Evolutionary conservation across 1,284 basidiomycete genomes (phyloP).

Genomic region (Sporisorium scitamineum): DNA sequence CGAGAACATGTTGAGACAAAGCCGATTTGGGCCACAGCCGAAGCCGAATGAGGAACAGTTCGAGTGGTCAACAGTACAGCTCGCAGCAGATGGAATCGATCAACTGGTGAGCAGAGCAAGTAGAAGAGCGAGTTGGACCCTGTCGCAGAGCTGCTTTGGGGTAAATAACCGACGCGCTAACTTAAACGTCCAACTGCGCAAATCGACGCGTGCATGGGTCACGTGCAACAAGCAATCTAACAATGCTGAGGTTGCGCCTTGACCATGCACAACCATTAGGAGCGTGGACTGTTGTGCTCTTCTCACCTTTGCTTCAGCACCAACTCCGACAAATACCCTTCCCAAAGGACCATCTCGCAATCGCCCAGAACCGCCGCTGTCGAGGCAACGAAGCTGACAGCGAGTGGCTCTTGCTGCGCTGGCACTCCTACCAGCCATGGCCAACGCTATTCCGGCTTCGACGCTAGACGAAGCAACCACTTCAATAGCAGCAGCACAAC

Average conservation of each 20-base stretch:
- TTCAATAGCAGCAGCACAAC: constrained; percentile 5
- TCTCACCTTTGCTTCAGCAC: background rate
- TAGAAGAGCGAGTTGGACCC: background rate
- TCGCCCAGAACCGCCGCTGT: background rate
- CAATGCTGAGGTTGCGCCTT: constrained; percentile 12
- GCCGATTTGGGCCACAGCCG: background rate
- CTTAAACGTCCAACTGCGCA: constrained; percentile 7
- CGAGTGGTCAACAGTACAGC: background rate
- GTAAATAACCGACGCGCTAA: constrained; percentile 6
- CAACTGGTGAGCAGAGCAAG: background rate
- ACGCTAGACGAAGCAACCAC: constrained; percentile 5
- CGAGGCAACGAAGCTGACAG: background rate
- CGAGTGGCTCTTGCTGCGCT: background rate
- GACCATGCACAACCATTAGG: constrained; percentile 6
- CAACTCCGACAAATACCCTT: background rate
- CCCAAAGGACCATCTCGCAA: background rate
- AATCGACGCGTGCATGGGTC: constrained; percentile 21
- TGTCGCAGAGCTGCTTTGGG: background rate
- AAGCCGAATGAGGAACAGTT: constrained; percentile 3
- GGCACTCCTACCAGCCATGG: constrained; percentile 15
- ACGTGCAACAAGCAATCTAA: constrained; percentile 24
- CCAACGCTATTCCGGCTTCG: constrained; percentile 12
- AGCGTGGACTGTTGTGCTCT: no score
- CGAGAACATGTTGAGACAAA: constrained; percentile 7
- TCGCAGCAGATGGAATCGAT: background rate